Percentiles rank a stretch among this genome's conserved stretches.
These are phyloP conservation scores for Arthrinium puccinioides DNA, from an alignment of 2,329 filamentous ascomycete species.

Conservation along the genomic window DNA sequence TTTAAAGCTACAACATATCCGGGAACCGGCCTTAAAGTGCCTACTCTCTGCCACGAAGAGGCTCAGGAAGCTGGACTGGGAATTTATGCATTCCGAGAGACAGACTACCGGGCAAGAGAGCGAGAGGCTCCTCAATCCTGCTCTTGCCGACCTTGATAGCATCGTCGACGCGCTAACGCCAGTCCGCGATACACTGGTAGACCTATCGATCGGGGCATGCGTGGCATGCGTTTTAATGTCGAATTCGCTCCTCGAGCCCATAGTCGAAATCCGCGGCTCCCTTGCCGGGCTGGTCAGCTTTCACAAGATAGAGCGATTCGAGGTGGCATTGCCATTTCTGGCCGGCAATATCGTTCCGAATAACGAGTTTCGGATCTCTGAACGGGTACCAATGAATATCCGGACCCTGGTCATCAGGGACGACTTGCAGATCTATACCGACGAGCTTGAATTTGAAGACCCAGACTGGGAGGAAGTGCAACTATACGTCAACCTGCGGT, in stretches of 20 bases:
- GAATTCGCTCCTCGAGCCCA: neutral
- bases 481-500: neutral
- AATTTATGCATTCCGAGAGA: neutral
- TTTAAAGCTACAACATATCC: neutral
- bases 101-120: neutral
- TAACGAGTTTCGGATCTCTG: neutral
- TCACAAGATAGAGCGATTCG: neutral
- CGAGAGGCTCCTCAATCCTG: neutral
- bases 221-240: neutral
- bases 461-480: neutral
- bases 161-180: neutral
- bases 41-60: neutral
- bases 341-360: neutral
- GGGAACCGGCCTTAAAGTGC: neutral
- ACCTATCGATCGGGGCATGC: neutral
- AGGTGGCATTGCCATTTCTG: neutral
- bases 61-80: neutral
- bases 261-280: neutral
- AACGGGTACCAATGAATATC: neutral
- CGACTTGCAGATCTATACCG: neutral
- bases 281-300: neutral
- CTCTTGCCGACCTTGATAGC: neutral
- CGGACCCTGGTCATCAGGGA: neutral
- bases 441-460: neutral
- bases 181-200: neutral